Evolutionary conservation across 164 flowering plant species (phyloP).

Genomic region (Vitis cinerea): DNA sequence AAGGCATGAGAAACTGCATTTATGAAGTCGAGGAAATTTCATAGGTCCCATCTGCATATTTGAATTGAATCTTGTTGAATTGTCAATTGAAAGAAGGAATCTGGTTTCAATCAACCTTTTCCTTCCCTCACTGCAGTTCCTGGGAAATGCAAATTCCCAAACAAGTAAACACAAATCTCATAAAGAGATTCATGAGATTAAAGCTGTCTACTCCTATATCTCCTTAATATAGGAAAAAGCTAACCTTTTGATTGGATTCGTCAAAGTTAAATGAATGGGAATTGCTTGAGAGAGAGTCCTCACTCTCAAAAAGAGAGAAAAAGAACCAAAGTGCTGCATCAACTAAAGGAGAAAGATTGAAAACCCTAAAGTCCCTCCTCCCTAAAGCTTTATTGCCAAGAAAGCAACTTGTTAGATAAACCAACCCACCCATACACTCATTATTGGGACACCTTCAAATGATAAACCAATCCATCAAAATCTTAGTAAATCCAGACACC

Average conservation of each 20-base stretch:
- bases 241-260: conserved; percentile 28
- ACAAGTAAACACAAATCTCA: conserved; percentile 16
- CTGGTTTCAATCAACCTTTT: background rate
- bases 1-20: background rate
- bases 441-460: too few relatives aligned
- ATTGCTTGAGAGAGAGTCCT: conserved; percentile 8
- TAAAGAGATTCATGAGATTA: conserved; percentile 23
- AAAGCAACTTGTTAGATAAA: too few relatives aligned
- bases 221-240: conserved; percentile 13
- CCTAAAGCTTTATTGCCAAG: conserved; percentile 28
- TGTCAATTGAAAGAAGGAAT: background rate
- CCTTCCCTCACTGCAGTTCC: background rate
- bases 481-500: too few relatives aligned
- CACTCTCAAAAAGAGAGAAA: conserved; percentile 16
- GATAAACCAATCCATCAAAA: too few relatives aligned
- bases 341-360: conserved; percentile 10
- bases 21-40: background rate
- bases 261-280: conserved; percentile 21
- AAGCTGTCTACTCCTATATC: conserved; percentile 30
- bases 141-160: conserved; percentile 7
- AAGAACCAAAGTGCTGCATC: conserved; percentile 5
- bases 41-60: background rate
- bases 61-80: background rate
- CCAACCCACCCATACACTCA: too few relatives aligned
- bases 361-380: background rate